Evolutionary conservation across 768 basidiomycete genomes (phyloP), one percentile per base, ranked within the genome.

Genomic region (Tulasnella sp.): DNA sequence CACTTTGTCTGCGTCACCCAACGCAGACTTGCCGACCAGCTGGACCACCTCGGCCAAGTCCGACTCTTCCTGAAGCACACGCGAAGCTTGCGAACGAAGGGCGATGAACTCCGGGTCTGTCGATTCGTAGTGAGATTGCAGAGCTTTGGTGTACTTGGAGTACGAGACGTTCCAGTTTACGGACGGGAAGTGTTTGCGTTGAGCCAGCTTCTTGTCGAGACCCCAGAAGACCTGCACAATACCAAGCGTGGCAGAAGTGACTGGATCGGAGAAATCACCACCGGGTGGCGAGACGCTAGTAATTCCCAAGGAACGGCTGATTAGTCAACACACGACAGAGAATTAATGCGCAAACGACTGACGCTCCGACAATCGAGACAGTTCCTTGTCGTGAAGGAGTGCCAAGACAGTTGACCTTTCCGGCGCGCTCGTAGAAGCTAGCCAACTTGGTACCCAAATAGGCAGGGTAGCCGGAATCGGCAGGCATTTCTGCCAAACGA

Each of bases 201-300:
- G 98, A 3, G 98, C 98, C 80, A 99, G 91, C 85, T 97, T 96
- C 91, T 99, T 99, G 87, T 99, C 98, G 38, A 99, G 90, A 85
- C 98, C 98, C 98, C 98, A 99, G 90, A 99, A 99, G 82, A 99
- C 98, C 84, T 99, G 98, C 14, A 99, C 98, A 84, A 99, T 99
- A 88, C 96, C 91, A 78, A 99, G 93, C 3, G 98, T 99, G 46
- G 98, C 95, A 71, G 96, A 92, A 10, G 97, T 99, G 80, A 99
- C 98, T 46, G 98, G 98, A 86, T 99, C 98, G 16, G 98, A 98
- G 87, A 98, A 98, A 84, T 99, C 98, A 86, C 98, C 98, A 86
- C 98, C 98, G 71, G 98, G 98, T 79, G 98, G 98, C 4, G 97
- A 98, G 24, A 99, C 98, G 81, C 96, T 97, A 83, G 10, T 16